Base-by-base conservation (phyloP, 306 rosid species). In the Benincasa hispida region DNA sequence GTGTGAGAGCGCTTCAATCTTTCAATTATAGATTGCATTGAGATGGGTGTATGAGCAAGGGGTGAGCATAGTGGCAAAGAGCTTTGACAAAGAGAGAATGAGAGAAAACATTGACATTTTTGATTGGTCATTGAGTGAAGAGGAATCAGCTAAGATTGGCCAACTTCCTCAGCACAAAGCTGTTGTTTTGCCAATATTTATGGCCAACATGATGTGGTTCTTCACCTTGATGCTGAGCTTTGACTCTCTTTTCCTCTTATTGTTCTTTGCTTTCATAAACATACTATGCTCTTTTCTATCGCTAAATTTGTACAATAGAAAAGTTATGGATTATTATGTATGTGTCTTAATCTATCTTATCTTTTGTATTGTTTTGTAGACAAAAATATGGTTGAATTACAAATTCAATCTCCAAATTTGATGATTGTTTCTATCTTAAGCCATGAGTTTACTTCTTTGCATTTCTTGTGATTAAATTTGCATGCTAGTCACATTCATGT, bases 1-100 rank as follows among this genome's bases (percentile, higher is more conserved):
- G n/a, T n/a, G n/a, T n/a, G n/a, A n/a, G n/a, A n/a, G n/a, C n/a
- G 5, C 35, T 32, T 32, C 35, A 32, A 39, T 13, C 28, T 27
- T 13, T 60, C 5, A 60, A 37, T n/a, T 60, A 70, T 65, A 82
- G 88, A 79, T 87, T 32, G 53, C 86, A n/a, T 68, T 87, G 80
- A 85, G 87, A 78, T 87, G 91, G 91, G 76, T 79, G 6, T 83
- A 81, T 30, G 85, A 83, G 50, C 84, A 82, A 80, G 87, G 85
- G 11, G 90, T 76, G 72, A 82, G 85, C 73, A 21, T 84, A n/a
- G 86, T 80, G 35, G 55, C 73, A 19, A 87, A 87, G 79, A 85
- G 88, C 57, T 81, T 18, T 79, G 78, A 85, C 66, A 83, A 78
- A 48, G 87, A 83, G 15, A 75, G 89, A 61, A 81, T 87, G 86